Evolutionary conservation across 345 rosid species (phyloP), one percentile per base, ranked within the genome.

Genomic region (Draba incana): DNA sequence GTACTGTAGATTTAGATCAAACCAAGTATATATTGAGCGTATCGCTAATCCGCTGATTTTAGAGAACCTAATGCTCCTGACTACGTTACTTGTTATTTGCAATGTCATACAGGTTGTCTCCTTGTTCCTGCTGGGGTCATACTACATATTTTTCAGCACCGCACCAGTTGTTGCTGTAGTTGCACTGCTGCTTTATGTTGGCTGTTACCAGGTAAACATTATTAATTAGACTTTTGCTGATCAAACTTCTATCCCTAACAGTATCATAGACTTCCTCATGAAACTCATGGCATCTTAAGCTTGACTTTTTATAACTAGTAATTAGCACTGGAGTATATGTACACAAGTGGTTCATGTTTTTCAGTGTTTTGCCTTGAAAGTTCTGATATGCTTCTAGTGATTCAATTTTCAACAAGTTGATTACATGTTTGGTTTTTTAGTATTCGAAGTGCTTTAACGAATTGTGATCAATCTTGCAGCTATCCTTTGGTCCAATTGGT

Each of bases 401-500:
- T 45, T 68, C 52, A 16, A 5, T 23, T 45, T 23, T 57, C n/a
- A 24, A 33, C 38, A 31, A 55, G 47, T n/a, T 41, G 28, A 28
- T 42, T 14, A 68, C 25, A 62, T 33, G 42, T 25, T 39, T 48
- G 20, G 9, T 31, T 71, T 51, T 10, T 13, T 52, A 30, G 15
- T 60, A 11, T 46, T 27, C 23, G 23, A 41, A 61, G 33, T 16
- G 65, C 27, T 27, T 28, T 50, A 52, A 51, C 46, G 43, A 58
- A 72, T 62, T 70, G 50, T 2, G 60, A 69, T 62, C 61, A 43
- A 31, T 67, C 66, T 69, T 80, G 85, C 89, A 92, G 98, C 66
- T 92, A 71, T 92, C 97, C 6, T 92, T 92, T 83, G 98, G 97
- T 68, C 98, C 98, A 47, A 92, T 92, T 49, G 96, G 98, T 52